Evolutionary conservation across 2,329 filamentous ascomycete genomes (phyloP), one percentile per base, ranked within the genome.

Genomic region (Volutella citrinella): DNA sequence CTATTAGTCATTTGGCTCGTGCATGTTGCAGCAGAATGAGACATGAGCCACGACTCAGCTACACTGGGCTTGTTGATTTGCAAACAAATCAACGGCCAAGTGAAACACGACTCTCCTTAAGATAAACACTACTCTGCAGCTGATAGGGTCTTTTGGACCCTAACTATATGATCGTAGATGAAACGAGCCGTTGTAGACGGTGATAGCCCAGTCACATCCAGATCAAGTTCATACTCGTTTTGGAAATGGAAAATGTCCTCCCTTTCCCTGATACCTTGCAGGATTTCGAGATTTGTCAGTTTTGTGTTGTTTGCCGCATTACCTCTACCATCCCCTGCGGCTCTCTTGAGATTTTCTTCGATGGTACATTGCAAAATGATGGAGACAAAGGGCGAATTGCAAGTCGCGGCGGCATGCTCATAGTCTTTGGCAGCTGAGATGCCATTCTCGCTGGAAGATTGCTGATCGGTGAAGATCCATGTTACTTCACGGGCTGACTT

Each of bases 181-280:
- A n/a, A n/a, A n/a, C n/a, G n/a, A n/a, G n/a, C n/a, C n/a, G n/a
- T n/a, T n/a, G n/a, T n/a, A n/a, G n/a, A n/a, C n/a, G n/a, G n/a
- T n/a, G n/a, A n/a, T n/a, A n/a, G n/a, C n/a, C n/a, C n/a, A n/a
- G 27, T 36, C 3, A 36, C 19, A 17, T 36, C 34, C 23, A 32
- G 20, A 15, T 28, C 24, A 23, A 36, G 16, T 13, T 36, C 34
- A 15, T 11, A 14, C 12, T 22, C 5, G 15, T 25, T 16, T 4
- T 25, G 19, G 19, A 36, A 36, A 17, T 14, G 24, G 19, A 32
- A 36, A n/a, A 36, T 28, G 9, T 36, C 34, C 23, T 32, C 30
- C 17, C 11, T 14, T 19, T 36, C 11, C 15, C 29, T 19, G 23
- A 36, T 27, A 5, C 10, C 19, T 11, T 16, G 22, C 4, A 36